Base-by-base conservation (phyloP, 1,284 basidiomycete species). In the Pisolithus thermaeus region DNA sequence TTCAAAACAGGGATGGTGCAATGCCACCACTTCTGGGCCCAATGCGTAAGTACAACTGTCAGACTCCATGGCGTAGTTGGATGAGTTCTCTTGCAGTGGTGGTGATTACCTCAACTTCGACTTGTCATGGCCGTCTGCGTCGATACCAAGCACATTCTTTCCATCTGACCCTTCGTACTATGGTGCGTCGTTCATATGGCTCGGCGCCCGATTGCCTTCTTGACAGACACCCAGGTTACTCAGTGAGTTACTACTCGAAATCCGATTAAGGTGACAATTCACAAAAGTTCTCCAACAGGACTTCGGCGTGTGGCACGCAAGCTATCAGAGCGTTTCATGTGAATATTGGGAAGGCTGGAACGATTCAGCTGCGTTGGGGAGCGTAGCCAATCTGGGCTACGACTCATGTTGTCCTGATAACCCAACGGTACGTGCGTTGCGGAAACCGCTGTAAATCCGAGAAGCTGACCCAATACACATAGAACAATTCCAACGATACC, bases 301-400 rank as follows among this genome's bases (percentile, higher is more conserved):
- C 59, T 90, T 89, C 68, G 86, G 87, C 46, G 79, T 89, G n/a
- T 90, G 87, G 87, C 88, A 88, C 59, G 73, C 87, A 56, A 81
- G 74, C 35, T 90, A 90, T 61, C 64, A 79, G 56, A 72, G 69
- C 37, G 79, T 88, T 7, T 66, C 79, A 38, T 90, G 87, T 59
- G 53, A 75, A 6, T 64, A 76, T 49, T 90, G 87, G 87, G 67
- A 72, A 23, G 87, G 87, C 6, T 73, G 69, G 40, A 72, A 71
- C n/a, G 71, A 81, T 52, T 62, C 73, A n/a, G 70, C 77, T 14
- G 84, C 84, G 14, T 70, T 89, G 36, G 87, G 87, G 25, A 84
- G 79, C 50, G 81, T 84, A 20, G 59, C 72, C 12, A 68, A 71
- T 52, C 66, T 84, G 40, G 83, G 75, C 7, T 70, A 74, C 23